These are phyloP conservation scores for Nothopassalora personata DNA, from an alignment of 2,329 filamentous ascomycete genomes.

Conservation along the genomic window DNA sequence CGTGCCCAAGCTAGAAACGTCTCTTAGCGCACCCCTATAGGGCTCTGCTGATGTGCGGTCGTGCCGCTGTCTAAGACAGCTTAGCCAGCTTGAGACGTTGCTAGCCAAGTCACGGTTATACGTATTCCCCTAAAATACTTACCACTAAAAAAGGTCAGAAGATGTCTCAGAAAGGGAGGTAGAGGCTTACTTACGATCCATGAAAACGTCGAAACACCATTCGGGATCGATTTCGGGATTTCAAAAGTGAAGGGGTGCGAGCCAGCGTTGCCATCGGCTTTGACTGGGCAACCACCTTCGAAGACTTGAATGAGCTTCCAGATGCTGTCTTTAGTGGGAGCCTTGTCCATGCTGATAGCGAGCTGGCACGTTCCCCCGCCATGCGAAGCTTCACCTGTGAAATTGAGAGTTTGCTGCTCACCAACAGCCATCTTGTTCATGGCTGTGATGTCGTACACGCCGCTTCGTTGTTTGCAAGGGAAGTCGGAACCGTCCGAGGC, in stretches of 20 bases:
- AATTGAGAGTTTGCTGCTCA: constrained; percentile 55
- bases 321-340: constrained; percentile 59
- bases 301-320: constrained; percentile 90
- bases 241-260: constrained; percentile 60
- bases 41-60: no score
- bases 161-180: background rate
- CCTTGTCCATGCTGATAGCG: constrained; percentile 68
- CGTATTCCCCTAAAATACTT: no score
- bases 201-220: constrained; percentile 70
- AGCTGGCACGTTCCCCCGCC: constrained; percentile 90
- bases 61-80: no score
- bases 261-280: constrained; percentile 46
- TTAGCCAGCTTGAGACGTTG: no score
- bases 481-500: constrained; percentile 50
- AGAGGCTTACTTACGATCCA: constrained; percentile 61
- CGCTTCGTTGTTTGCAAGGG: constrained; percentile 66
- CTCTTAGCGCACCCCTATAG: no score
- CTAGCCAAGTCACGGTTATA: no score
- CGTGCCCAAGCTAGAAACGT: no score
- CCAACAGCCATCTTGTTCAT: constrained; percentile 62
- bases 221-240: constrained; percentile 66
- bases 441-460: constrained; percentile 41
- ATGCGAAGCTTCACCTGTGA: constrained; percentile 71
- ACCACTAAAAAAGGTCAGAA: background rate
- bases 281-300: constrained; percentile 77